These are phyloP conservation scores for Endoconidiophora laricicola DNA, from an alignment of 2,329 filamentous ascomycete species.

Conservation along the genomic window DNA sequence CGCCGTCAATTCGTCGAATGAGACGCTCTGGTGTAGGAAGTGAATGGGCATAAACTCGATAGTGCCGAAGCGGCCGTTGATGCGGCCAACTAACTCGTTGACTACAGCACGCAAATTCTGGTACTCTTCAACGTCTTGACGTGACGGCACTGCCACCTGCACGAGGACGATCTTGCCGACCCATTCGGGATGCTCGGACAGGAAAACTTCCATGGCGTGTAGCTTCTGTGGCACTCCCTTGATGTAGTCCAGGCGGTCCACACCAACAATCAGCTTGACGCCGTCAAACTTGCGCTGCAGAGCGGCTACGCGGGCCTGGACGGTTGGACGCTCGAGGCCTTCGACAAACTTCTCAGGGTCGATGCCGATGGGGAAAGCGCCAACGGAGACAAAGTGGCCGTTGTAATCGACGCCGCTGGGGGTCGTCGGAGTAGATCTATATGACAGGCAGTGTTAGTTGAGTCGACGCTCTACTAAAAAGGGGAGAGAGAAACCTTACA, in stretches of 20 bases:
- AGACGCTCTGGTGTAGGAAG: conserved; percentile 91
- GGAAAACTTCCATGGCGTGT: conserved; percentile 88
- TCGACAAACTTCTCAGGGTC: conserved; percentile 94
- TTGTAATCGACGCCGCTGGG: conserved; percentile 88
- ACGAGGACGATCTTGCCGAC: conserved; percentile 93
- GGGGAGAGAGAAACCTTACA: conserved; percentile 34
- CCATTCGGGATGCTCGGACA: conserved; percentile 95
- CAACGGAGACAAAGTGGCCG: conserved; percentile 75
- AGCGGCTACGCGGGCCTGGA: conserved; percentile 72
- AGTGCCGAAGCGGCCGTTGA: conserved; percentile 93
- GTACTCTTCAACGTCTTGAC: conserved; percentile 94
- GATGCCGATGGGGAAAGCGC: conserved; percentile 94
- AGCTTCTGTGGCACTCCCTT: conserved; percentile 97
- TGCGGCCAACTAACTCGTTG: conserved; percentile 89
- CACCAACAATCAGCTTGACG: conserved; percentile 90
- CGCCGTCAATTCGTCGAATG: conserved; percentile 85
- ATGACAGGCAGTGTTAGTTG: not conserved
- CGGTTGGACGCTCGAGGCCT: conserved; percentile 67
- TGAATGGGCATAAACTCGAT: conserved; percentile 99
- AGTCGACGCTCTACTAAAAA: not conserved
- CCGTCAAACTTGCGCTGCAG: conserved; percentile 85
- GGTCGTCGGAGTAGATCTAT: conserved; percentile 55
- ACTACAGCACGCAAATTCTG: conserved; percentile 90
- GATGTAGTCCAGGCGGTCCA: conserved; percentile 95
- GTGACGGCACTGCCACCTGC: conserved; percentile 85